A percentile compares a stretch with the other conserved stretches of the same genome.
phyloP scores from a whole-genome alignment of 2,329 filamentous ascomycete species.

The Trichoderma hamatum region DNA sequence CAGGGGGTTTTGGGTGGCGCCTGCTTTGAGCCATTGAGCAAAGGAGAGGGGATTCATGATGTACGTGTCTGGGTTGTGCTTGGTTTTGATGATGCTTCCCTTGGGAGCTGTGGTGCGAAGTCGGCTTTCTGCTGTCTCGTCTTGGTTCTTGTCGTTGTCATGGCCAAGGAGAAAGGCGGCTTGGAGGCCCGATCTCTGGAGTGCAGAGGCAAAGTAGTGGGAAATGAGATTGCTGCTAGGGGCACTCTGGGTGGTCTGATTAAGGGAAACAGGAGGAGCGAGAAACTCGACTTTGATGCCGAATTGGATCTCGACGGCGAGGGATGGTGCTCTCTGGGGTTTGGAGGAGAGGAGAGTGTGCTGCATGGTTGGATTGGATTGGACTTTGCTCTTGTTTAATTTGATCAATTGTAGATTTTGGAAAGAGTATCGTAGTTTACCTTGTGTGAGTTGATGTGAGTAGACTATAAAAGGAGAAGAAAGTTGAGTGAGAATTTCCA shows the following conservation, averaged over 20 bases:
- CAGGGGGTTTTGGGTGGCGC: not conserved
- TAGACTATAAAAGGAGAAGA: not conserved
- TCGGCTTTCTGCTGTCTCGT: not conserved
- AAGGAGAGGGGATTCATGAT: slow-evolving; percentile 23
- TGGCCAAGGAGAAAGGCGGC: slow-evolving; percentile 23
- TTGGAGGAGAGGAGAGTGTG: not conserved
- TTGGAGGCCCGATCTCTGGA: slow-evolving; percentile 18
- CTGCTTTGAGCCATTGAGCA: not conserved
- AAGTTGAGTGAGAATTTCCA: not conserved
- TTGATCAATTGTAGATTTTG: not conserved
- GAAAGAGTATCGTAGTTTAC: not conserved
- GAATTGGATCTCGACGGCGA: slow-evolving; percentile 26
- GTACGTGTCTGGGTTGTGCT: slow-evolving; percentile 15
- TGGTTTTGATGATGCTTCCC: slow-evolving; percentile 21
- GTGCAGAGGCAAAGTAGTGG: slow-evolving; percentile 19
- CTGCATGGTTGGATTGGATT: not conserved
- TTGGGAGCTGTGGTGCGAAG: not conserved
- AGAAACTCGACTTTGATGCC: slow-evolving; percentile 31
- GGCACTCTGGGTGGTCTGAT: not conserved
- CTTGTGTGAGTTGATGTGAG: not conserved
- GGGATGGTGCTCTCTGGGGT: not conserved
- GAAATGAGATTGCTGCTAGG: slow-evolving; percentile 6
- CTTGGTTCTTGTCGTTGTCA: not conserved
- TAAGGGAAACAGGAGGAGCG: slow-evolving; percentile 4
- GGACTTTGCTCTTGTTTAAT: not conserved